Base-by-base conservation (phyloP, 352 stramenopile species). In the Globisporangium lucens region DNA sequence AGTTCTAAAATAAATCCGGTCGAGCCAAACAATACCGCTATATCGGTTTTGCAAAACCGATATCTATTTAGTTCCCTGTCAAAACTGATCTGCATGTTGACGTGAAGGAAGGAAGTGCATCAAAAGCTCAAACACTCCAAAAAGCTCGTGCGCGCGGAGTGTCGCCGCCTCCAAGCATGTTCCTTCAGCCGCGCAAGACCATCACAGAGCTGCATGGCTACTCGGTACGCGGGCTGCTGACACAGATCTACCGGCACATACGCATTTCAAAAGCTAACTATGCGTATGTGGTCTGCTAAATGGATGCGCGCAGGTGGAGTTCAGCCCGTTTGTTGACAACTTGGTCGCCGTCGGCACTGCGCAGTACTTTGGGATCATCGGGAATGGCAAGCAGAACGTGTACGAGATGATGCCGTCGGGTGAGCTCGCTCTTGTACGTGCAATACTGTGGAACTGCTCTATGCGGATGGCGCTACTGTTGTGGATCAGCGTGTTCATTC, bases 321-420 rank as follows among this genome's bases (percentile, higher is more conserved):
- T 98, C 72, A 97, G 85, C 69, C 91, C 91, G 29, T 98, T 98
- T 65, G 71, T 91, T 51, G 91, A 97, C 66, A 91, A 91, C 52
- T 76, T 90, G 22, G 43, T 98, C 29, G 89, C 91, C 6, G 87
- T 98, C 7, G 90, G 88, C 53, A 96, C 89, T 1, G 78, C 90
- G 29, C 91, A 98, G 75, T 97, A 98, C 78, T 98, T 97, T 75
- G 91, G 91, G 0, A 97, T 98, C 66, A 86, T 98, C 38, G 91
- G 91, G 58, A 98, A 98, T 76, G 91, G 91, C 0, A 77, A 87
- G 4, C 87, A 97, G 67, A 76, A 91, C 62, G 83, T 97, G 38
- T 83, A 91, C 52, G 89, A 97, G 61, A 73, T 94, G 74, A 55
- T 88, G 33, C 85, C 90, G 33, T 73, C 68, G 7, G 89, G 88